Evolutionary conservation across 805 yeast genomes (phyloP), one percentile per base, ranked within the genome.

Genomic region (Blastobotrys americana): DNA sequence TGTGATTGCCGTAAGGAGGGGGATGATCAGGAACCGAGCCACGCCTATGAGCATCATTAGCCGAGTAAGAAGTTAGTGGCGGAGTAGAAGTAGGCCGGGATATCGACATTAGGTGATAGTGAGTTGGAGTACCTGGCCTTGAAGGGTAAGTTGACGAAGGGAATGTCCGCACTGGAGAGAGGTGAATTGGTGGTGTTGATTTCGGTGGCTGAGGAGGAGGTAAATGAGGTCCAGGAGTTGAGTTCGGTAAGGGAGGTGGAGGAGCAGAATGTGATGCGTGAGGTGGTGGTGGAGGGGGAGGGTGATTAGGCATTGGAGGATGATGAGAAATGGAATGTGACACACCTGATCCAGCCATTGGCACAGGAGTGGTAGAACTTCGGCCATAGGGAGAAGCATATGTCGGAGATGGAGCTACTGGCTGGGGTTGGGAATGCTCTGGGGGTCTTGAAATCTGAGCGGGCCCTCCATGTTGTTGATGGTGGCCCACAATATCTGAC

Each of bases 401-500:
- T n/a, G 40, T 19, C 13, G 25, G 35, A 15, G 28, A 39, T 3
- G 37, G 41, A 22, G 45, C 23, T 15, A 33, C 17, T 21, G 19
- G 44, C 13, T 35, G 44, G 8, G 31, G 31, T 8, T 25, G 31
- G 31, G 8, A 13, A 25, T 25, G 31, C 31, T 25, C 31, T 13
- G 31, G 31, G 8, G 31, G 31, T 13, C 31, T 25, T 13, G 31
- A 8, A 8, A 25, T 25, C 13, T 25, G 40, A 25, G 28, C 18
- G 33, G 35, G 37, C 20, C 23, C 41, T 15, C 27, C 39, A 9
- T 34, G 36, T 1, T 34, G 39, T 13, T 48, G 43, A 3, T 45
- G 45, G 44, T 48, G 45, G 9, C 58, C 35, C 23, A 45, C 34
- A 13, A 22, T 40, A 25, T 38, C 31, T 8, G 31, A 25, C 31